Conservation (phyloP, 768 basidiomycete genomes). For the Tulasnella sp. region DNA sequence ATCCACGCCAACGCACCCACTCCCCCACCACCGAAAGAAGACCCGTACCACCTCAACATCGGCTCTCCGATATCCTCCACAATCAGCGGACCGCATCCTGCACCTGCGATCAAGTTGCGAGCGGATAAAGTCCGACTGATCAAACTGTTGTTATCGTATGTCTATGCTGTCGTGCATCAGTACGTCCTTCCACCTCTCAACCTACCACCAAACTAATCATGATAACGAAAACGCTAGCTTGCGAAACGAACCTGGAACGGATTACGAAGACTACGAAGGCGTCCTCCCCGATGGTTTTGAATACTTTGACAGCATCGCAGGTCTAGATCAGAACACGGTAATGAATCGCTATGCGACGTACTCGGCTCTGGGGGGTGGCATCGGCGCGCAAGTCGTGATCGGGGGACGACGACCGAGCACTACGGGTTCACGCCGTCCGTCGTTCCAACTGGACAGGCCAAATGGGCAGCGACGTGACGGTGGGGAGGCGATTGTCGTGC, state of each 20-base stretch:
- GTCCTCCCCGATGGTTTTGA: constrained; percentile 53
- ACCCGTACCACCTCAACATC: not conserved
- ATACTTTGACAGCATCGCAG: constrained; percentile 16
- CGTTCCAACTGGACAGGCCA: too few species aligned
- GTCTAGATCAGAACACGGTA: not conserved
- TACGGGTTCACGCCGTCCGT: too few species aligned
- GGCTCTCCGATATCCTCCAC: not conserved
- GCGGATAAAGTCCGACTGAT: constrained; percentile 52
- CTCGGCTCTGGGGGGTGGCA: constrained; percentile 2
- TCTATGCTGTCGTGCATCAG: constrained; percentile 65
- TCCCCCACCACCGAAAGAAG: not conserved
- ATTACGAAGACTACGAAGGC: constrained; percentile 52
- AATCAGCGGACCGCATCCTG: not conserved
- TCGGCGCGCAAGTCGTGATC: not conserved
- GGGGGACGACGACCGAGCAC: not conserved
- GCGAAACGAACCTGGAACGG: constrained; percentile 43
- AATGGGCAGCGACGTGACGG: too few species aligned
- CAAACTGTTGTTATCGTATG: constrained; percentile 55
- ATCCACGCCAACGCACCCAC: constrained; percentile 48
- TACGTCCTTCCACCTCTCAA: constrained; percentile 47
- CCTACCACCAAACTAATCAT: not conserved
- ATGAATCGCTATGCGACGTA: constrained; percentile 3
- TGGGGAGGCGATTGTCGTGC: too few species aligned
- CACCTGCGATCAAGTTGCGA: not conserved
- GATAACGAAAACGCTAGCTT: constrained; percentile 14